Evolutionary conservation across 2,329 filamentous ascomycete species (phyloP), one percentile per base, ranked within the genome.

Genomic region (Lachnellula subtilissima): DNA sequence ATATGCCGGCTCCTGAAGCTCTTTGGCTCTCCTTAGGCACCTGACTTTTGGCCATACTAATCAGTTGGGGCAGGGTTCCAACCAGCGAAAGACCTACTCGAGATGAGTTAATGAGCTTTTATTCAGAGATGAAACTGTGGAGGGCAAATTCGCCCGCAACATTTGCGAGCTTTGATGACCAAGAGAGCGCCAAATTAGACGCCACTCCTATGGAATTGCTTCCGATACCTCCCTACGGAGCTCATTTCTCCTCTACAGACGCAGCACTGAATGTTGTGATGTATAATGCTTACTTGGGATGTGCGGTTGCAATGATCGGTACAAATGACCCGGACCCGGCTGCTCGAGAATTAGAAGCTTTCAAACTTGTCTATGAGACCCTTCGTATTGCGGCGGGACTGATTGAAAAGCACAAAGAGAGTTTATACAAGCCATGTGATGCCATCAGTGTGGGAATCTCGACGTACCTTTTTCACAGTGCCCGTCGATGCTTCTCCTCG

Each of bases 371-470:
- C 7, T 63, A 63, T 43, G 50, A 58, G 15, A 61, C 55, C 25
- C 47, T 63, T 4, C 52, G 57, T 2, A 55, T 63, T 19, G 46
- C 37, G 14, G 57, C 57, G 2, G 55, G 57, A 0, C 36, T 63
- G 7, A 49, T 58, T 5, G 25, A 57, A 9, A 32, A 40, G n/a
- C 39, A 59, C 19, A 53, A 50, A 3, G 25, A 57, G n/a, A 54
- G 17, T 47, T 39, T 45, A 4, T 63, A 63, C 45, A 63, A 61
- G 48, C 58, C 61, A 2, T 62, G 61, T 43, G 62, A 64, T 47
- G 46, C 59, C 17, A 42, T 62, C 23, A 55, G 49, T 36, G 59
- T 59, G 51, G 62, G 62, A 1, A 61, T 64, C 2, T 57, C 57
- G 3, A 51, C 58, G 32, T 54, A 52, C 46, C 36, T 64, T 3